Evolutionary conservation across 1,284 basidiomycete genomes (phyloP).

Genomic region (Ustilago bromivora): DNA sequence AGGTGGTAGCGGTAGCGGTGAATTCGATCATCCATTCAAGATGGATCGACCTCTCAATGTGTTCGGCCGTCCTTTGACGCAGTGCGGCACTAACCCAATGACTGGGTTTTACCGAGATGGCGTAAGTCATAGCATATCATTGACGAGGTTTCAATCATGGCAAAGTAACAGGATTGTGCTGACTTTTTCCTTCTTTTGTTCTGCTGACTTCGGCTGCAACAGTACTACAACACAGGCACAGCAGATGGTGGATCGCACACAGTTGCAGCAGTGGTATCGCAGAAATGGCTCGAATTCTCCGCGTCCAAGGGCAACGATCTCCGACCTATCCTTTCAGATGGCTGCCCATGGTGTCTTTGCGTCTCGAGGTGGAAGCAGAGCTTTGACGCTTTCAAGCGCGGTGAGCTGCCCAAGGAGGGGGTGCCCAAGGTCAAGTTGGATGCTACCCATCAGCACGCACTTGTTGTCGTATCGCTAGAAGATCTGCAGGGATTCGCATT

Average conservation of each 20-base stretch:
- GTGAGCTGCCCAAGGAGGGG: constrained; percentile 76
- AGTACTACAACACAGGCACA: constrained; percentile 57
- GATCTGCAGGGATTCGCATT: constrained; percentile 44
- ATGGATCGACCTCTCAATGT: constrained; percentile 58
- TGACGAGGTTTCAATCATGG: too few relatives aligned
- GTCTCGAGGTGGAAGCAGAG: constrained; percentile 74
- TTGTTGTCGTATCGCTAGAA: constrained; percentile 45
- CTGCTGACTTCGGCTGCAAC: not conserved
- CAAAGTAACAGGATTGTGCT: not conserved
- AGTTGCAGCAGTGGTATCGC: constrained; percentile 54
- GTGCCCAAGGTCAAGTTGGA: constrained; percentile 56
- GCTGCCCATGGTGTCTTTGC: constrained; percentile 61
- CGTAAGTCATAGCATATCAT: constrained; percentile 18
- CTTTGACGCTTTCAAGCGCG: constrained; percentile 80
- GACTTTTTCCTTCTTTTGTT: not conserved
- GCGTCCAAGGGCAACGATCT: constrained; percentile 60
- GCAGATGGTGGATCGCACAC: constrained; percentile 56
- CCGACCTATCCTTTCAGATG: constrained; percentile 48
- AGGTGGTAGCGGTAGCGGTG: not conserved
- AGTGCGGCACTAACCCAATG: constrained; percentile 52
- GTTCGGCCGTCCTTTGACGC: constrained; percentile 44
- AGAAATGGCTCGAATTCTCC: constrained; percentile 53
- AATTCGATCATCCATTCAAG: constrained; percentile 35
- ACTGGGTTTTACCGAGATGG: constrained; percentile 61
- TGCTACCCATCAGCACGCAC: constrained; percentile 49